Conservation (phyloP, 768 basidiomycete species). For the Leccinum ochraceum region DNA sequence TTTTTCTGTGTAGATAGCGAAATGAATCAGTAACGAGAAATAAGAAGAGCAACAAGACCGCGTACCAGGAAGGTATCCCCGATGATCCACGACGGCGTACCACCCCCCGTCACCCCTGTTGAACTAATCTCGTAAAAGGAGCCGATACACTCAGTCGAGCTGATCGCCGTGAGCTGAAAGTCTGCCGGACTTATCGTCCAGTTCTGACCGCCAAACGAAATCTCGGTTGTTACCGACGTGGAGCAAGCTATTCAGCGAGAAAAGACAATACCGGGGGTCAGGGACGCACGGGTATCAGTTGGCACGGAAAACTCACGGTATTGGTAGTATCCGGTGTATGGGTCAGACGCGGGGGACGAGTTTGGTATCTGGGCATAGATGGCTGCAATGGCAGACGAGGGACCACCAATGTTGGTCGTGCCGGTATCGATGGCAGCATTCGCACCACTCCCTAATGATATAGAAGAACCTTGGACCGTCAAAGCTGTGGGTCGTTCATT, state of each 20-base stretch:
- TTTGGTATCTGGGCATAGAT: constrained; percentile 51
- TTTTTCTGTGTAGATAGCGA: constrained; percentile 41
- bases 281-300: too few relatives aligned
- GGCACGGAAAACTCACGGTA: constrained; percentile 35
- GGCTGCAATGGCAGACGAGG: constrained; percentile 36
- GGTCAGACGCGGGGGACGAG: constrained; percentile 36
- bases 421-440: constrained; percentile 60
- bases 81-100: constrained; percentile 48
- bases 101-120: constrained; percentile 28
- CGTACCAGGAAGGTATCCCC: constrained; percentile 49
- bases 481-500: constrained; percentile 28
- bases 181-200: constrained; percentile 53
- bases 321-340: constrained; percentile 49
- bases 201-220: constrained; percentile 46
- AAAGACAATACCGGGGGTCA: not conserved
- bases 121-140: constrained; percentile 47
- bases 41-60: not conserved
- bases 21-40: not conserved
- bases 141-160: constrained; percentile 47
- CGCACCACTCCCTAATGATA: constrained; percentile 23
- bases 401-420: constrained; percentile 60
- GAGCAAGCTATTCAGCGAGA: constrained; percentile 30
- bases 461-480: constrained; percentile 35
- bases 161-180: constrained; percentile 44
- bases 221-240: constrained; percentile 37